Evolutionary conservation across 176 grass and related monocot species (phyloP), one percentile per base, ranked within the genome.

Genomic region (Zea luxurians): DNA sequence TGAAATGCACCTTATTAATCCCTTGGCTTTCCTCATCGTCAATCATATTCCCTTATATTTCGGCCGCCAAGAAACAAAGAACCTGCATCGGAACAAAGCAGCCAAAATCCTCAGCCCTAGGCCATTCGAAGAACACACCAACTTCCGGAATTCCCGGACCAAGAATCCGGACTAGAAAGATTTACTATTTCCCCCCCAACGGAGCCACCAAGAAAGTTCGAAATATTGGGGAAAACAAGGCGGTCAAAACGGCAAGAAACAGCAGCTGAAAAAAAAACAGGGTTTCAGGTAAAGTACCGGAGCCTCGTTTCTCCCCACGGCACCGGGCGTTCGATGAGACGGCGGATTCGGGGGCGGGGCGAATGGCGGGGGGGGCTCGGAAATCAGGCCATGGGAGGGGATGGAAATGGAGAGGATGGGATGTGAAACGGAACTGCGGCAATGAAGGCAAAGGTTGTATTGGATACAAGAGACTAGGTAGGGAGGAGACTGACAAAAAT

Each of bases 11-110:
- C 77, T 80, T 61, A 43, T 38, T 77, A 77, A 81, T 78, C 37
- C 67, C 77, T 76, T 81, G 67, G 44, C 45, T 70, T 74, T 40
- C 74, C 61, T 48, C 78, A 61, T 34, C 61, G 48, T 78, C 83
- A 85, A 88, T 83, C 79, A 86, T 87, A 79, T 64, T 74, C 82
- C 54, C 42, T 73, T 21, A 58, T 67, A 68, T 85, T 88, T 88
- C 67, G 55, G 8, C 67, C 74, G 73, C 37, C 77, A 90, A 78
- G 66, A 83, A 88, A 83, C 78, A 21, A 66, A 79, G 13, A 85
- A 73, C 66, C 86, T 88, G 64, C 54, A 88, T 64, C 27, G 7
- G 68, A 64, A 74, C 17, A 48, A 70, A 74, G 2, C 54, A 80
- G 79, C 48, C 64, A 75, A 84, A 74, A 76, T 79, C 81, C 64